Evolutionary conservation across 2,329 filamentous ascomycete species (phyloP).

Genomic region (Sporothrix luriei): DNA sequence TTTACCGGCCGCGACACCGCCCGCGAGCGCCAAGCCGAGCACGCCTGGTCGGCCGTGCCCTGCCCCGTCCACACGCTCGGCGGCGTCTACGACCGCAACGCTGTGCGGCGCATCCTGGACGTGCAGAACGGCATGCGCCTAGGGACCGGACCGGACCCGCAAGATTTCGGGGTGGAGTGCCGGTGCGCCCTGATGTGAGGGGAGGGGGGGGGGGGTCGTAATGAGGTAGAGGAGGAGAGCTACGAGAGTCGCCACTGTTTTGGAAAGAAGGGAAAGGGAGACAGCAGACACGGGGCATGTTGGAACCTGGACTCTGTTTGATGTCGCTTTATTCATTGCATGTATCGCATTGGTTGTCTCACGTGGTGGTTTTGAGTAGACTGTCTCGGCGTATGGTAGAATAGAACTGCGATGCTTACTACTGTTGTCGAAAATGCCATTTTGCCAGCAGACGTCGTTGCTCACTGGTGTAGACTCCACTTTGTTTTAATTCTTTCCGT

Average conservation of each 20-base stretch:
- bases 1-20: background rate
- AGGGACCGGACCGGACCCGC: conserved; percentile 50
- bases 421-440: no score
- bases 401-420: no score
- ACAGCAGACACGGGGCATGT: no score
- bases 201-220: background rate
- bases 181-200: conserved; percentile 46
- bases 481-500: no score
- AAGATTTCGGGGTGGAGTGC: conserved; percentile 46
- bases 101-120: conserved; percentile 50
- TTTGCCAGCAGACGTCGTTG: no score
- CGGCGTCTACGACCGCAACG: conserved; percentile 53
- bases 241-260: background rate
- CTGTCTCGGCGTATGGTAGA: no score
- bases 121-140: conserved; percentile 52
- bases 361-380: no score
- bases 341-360: background rate
- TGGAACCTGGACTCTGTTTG: no score
- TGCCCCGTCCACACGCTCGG: conserved; percentile 50
- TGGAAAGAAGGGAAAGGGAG: no score
- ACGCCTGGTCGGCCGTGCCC: conserved; percentile 39
- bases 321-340: no score
- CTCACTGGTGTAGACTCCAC: no score
- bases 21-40: background rate
- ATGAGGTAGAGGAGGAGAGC: background rate